These are phyloP conservation scores for Geotrichum candidum DNA, from an alignment of 1,139 yeast species.

Conservation along the genomic window DNA sequence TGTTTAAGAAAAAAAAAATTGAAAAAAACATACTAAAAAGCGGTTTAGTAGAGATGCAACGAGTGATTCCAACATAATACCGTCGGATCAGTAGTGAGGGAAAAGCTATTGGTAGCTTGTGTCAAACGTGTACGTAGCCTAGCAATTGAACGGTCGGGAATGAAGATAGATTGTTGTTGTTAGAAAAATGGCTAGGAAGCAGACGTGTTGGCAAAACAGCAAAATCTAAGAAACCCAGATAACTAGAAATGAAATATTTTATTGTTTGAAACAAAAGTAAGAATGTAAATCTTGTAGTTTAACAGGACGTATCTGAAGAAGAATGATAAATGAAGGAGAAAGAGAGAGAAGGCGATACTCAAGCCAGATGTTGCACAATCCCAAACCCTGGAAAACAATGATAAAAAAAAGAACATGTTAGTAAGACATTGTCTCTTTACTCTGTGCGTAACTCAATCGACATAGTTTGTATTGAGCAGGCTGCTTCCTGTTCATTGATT, in stretches of 20 bases:
- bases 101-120: background rate
- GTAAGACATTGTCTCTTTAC: background rate
- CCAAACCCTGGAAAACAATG: background rate
- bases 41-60: constrained; percentile 47
- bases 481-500: background rate
- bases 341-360: background rate
- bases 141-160: background rate
- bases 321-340: background rate
- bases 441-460: background rate
- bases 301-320: background rate
- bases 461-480: background rate
- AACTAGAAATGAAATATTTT: background rate
- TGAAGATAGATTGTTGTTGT: background rate
- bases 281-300: background rate
- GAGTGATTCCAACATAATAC: constrained; percentile 44
- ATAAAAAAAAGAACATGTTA: background rate
- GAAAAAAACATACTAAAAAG: constrained; percentile 37
- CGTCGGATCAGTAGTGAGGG: background rate
- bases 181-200: background rate
- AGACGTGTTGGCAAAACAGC: background rate
- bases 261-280: background rate
- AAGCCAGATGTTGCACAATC: background rate
- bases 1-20: constrained; percentile 20
- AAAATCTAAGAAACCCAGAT: background rate
- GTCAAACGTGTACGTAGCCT: background rate